Base-by-base conservation (phyloP, 2,329 filamentous ascomycete species). In the Penicillium frequentans region DNA sequence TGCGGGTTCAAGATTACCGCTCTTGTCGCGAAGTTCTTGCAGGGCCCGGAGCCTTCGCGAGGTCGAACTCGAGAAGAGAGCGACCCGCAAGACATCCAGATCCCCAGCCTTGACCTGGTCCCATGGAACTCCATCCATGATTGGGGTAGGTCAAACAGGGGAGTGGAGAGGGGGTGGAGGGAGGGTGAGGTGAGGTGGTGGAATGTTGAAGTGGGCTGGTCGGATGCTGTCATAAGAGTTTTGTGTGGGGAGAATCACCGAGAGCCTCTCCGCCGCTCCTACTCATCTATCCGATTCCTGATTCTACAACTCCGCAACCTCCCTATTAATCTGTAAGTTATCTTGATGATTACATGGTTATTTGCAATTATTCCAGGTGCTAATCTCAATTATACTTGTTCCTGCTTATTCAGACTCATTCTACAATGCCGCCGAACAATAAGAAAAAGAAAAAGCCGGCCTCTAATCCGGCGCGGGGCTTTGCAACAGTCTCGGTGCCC, bases 361-460 rank as follows among this genome's bases (percentile, higher is more conserved):
- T 11, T 14, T 37, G 14, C 11, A 42, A 24, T 11, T 6, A 10
- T 19, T 33, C n/a, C 23, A 37, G 19, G 8, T 31, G n/a, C 44
- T 53, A 31, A 52, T 35, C 48, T 16, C 13, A 6, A 27, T 21
- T 46, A 23, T 21, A 11, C 35, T 26, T 16, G 21, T 47, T 5
- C 23, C 27, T 6, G 31, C 31, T 11, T 27, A 2, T 24, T 27
- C 53, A 62, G 59, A 56, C 45, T 24, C 37, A 61, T 64, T 35
- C 42, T 27, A 50, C 46, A 49, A 93, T 93, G 90, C 88, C 89
- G 39, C 71, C 77, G 14, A 79, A 81, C 60, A 90, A 90, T 60
- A 90, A 91, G 76, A 96, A 96, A 79, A 96, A 97, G 80, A 96
- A 91, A 82, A 98, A 97, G 84, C 83, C 90, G 54, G 85, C 86